phyloP scores from a whole-genome alignment of 768 basidiomycete species.

The Pisolithus albus region DNA sequence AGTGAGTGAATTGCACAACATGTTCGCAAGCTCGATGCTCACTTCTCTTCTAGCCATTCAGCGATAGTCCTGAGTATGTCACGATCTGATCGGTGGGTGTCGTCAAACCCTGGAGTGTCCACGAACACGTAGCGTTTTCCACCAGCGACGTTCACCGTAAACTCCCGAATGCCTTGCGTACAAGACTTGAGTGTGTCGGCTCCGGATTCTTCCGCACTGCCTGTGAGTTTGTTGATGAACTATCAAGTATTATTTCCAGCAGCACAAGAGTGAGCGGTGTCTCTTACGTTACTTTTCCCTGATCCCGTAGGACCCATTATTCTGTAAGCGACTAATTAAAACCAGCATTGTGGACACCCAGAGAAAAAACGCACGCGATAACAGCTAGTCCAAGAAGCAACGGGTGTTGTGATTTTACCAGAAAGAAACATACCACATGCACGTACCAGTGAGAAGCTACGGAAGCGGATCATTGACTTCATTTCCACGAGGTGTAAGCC shows the following conservation, averaged over 20 bases:
- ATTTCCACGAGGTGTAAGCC: too few species aligned
- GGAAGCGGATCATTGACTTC: too few species aligned
- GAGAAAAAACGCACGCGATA: too few species aligned
- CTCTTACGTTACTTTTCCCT: background rate
- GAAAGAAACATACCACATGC: too few species aligned
- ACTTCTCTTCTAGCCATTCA: background rate
- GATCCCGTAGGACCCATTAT: constrained; percentile 9
- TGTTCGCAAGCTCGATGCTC: constrained; percentile 1
- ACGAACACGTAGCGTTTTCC: constrained; percentile 12
- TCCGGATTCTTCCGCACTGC: background rate
- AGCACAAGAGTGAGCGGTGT: background rate
- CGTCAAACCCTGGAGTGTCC: constrained; percentile 11
- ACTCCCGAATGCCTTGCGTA: constrained; percentile 9
- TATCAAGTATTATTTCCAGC: background rate
- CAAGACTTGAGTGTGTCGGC: background rate
- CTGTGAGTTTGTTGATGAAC: background rate
- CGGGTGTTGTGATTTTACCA: too few species aligned
- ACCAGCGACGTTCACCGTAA: constrained; percentile 8
- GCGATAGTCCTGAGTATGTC: background rate
- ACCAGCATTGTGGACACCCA: too few species aligned
- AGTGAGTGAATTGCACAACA: too few species aligned
- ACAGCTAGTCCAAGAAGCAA: too few species aligned
- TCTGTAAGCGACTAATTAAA: too few species aligned
- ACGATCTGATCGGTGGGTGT: background rate
- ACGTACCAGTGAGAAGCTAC: too few species aligned